A percentile compares a stretch with the other conserved stretches of the same genome.
These are phyloP conservation scores for Xylariomycetidae sp. DNA, from an alignment of 2,329 filamentous ascomycete species.

Conservation along the genomic window DNA sequence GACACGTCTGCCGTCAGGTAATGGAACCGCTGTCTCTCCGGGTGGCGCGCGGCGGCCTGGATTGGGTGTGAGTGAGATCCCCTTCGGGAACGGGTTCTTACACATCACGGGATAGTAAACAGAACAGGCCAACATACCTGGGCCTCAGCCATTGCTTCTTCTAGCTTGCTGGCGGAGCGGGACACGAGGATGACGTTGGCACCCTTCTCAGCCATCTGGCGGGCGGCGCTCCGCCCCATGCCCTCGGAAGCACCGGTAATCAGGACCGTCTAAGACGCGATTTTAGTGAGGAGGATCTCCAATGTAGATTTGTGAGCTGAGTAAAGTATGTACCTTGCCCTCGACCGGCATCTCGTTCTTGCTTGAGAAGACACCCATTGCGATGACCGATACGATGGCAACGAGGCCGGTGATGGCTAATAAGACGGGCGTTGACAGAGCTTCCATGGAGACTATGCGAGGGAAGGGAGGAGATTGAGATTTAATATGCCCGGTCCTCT, in stretches of 20 bases:
- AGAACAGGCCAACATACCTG: conserved; percentile 16
- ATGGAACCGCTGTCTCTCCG: conserved; percentile 68
- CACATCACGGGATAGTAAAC: too few relatives aligned
- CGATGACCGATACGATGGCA: conserved; percentile 29
- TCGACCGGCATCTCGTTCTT: conserved; percentile 79
- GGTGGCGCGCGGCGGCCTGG: conserved; percentile 59
- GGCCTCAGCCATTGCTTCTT: conserved; percentile 55
- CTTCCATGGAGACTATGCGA: conserved; percentile 17
- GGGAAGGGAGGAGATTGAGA: too few relatives aligned
- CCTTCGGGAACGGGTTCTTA: too few relatives aligned
- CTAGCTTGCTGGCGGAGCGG: conserved; percentile 68
- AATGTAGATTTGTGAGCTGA: conserved; percentile 8
- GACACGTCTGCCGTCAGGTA: conserved; percentile 80
- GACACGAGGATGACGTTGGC: conserved; percentile 84
- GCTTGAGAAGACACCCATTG: conserved; percentile 63
- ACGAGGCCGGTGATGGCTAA: conserved; percentile 24
- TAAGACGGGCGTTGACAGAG: conserved; percentile 10
- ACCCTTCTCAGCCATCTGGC: conserved; percentile 72
- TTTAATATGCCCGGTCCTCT: too few relatives aligned
- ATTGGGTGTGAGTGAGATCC: too few relatives aligned
- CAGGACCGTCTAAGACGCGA: conserved; percentile 87
- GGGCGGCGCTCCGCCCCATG: conserved; percentile 73
- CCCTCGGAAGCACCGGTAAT: conserved; percentile 91
- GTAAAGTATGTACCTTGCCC: conserved; percentile 59
- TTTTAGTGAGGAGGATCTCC: conserved; percentile 9